Evolutionary conservation across 192 early-diverging fungal genomes (phyloP).

Genomic region (Oehlia diaphana): DNA sequence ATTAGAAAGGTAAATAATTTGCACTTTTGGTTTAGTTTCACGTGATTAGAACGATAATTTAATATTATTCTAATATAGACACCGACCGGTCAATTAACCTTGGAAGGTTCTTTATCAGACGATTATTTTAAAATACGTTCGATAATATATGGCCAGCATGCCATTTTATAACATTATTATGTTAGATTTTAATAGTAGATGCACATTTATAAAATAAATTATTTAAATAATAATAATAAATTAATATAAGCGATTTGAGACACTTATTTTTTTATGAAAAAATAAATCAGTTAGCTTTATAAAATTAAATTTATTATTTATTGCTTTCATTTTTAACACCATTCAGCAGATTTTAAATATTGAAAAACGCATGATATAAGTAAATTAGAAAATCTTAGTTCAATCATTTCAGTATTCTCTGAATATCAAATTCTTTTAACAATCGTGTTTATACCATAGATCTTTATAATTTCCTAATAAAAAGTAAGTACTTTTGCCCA

Average conservation of each 20-base stretch:
- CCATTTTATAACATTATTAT: slow-evolving; percentile 69
- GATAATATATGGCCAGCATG: slow-evolving; percentile 72
- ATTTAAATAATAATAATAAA: background rate
- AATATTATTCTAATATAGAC: slow-evolving; percentile 31
- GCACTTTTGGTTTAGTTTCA: slow-evolving; percentile 7
- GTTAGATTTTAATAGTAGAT: background rate
- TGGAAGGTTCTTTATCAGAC: slow-evolving; percentile 61
- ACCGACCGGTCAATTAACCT: slow-evolving; percentile 45
- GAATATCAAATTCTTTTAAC: background rate
- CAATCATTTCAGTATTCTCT: background rate
- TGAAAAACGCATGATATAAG: background rate
- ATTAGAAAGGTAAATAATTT: slow-evolving; percentile 55
- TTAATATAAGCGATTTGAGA: too few species aligned
- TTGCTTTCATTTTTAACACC: too few species aligned
- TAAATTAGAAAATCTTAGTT: background rate
- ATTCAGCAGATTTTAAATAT: too few species aligned
- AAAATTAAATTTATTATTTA: too few species aligned
- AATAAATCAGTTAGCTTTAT: too few species aligned
- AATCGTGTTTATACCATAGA: background rate
- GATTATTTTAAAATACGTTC: slow-evolving; percentile 75
- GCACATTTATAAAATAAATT: background rate
- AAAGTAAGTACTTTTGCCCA: background rate
- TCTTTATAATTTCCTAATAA: background rate
- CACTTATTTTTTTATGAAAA: background rate
- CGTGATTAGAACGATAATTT: background rate